These are phyloP conservation scores for Diaporthe ilicicola DNA, from an alignment of 2,329 filamentous ascomycete species.

Conservation along the genomic window DNA sequence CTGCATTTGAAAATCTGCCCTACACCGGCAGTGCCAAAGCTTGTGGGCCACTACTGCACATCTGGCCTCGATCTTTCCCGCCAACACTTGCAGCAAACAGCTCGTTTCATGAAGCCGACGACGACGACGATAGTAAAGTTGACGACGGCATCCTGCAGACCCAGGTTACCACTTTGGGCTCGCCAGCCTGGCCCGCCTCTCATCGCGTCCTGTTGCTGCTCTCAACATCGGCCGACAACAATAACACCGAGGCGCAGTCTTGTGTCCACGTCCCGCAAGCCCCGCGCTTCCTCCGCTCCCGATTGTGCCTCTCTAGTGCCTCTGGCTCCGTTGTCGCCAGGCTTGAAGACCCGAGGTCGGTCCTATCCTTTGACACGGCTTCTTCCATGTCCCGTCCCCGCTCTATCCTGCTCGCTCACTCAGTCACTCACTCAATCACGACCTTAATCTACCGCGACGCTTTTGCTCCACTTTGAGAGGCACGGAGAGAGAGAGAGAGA, in stretches of 20 bases:
- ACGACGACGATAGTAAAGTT: no score
- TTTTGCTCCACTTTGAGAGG: no score
- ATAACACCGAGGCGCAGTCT: not conserved
- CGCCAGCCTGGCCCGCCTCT: not conserved
- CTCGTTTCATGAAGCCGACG: not conserved
- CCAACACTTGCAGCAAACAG: not conserved
- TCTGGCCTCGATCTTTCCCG: not conserved
- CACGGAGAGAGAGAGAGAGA: no score
- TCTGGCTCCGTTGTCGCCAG: not conserved
- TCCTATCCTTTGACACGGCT: not conserved
- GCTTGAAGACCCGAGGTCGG: not conserved
- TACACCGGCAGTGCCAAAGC: not conserved
- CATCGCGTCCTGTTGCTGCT: not conserved
- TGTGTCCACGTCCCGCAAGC: not conserved
- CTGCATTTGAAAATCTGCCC: not conserved
- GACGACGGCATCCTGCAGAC: not conserved
- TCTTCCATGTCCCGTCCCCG: not conserved
- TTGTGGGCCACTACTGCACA: not conserved
- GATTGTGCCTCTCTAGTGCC: not conserved
- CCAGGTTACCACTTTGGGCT: not conserved
- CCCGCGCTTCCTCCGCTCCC: not conserved
- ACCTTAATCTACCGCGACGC: no score
- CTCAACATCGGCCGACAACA: not conserved
- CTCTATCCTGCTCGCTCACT: no score
- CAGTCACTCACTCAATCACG: no score